phyloP scores from a whole-genome alignment of 352 stramenopile genomes.

The Globisporangium emineosum region DNA sequence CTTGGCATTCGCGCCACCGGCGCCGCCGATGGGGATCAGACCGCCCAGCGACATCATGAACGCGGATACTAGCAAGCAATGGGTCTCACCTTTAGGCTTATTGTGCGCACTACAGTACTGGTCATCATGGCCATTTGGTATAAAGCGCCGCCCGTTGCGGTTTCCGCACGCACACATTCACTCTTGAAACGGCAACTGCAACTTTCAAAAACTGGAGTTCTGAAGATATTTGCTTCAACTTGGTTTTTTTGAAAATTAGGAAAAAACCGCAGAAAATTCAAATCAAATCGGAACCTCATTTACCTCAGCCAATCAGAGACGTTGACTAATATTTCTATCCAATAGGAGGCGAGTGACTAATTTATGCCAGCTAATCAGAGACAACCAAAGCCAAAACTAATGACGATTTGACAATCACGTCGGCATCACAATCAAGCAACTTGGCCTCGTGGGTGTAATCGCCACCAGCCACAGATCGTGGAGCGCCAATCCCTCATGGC shows the following conservation, averaged over 20 bases:
- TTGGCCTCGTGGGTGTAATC: neutral
- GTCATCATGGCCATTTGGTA: no score
- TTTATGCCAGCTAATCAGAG: neutral
- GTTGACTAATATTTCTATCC: neutral
- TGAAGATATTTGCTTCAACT: neutral
- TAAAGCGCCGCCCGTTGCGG: neutral
- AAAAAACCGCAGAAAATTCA: no score
- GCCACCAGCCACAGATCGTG: no score
- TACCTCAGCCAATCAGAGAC: neutral
- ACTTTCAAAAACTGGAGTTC: neutral
- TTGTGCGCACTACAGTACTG: neutral
- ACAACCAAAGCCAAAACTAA: neutral
- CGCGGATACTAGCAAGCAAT: neutral
- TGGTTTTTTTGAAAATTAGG: no score
- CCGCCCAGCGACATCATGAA: conserved; percentile 41
- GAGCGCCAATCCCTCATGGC: neutral
- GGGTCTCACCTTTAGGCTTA: neutral
- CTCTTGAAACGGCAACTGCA: neutral
- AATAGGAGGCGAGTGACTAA: neutral
- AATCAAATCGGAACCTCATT: neutral
- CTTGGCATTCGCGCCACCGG: conserved; percentile 16
- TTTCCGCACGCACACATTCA: neutral
- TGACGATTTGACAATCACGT: neutral
- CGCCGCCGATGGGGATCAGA: conserved; percentile 48
- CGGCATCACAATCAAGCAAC: neutral